Percentiles rank a stretch among this genome's conserved stretches.
These are phyloP conservation scores for Eruca vesicaria DNA, from an alignment of 441 rosid species.

Conservation along the genomic window DNA sequence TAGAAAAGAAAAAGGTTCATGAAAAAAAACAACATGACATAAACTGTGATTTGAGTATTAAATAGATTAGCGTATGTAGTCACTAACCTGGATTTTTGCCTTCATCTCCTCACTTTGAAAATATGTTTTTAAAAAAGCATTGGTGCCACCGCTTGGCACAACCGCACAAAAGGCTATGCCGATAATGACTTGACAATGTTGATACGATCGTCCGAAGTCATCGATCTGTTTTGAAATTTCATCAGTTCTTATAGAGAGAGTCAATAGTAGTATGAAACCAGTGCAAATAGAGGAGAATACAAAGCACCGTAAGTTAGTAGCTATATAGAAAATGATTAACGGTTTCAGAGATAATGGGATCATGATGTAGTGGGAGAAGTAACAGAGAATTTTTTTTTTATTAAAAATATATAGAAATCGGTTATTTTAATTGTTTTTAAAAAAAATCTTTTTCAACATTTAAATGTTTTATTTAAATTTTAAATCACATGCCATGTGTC, in stretches of 20 bases:
- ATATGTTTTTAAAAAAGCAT: not conserved
- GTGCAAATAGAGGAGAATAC: not conserved
- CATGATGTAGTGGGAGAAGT: too few species aligned
- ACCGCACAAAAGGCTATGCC: too few species aligned
- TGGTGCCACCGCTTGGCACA: not conserved
- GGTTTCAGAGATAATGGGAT: too few species aligned
- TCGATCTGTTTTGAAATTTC: too few species aligned
- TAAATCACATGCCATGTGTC: too few species aligned
- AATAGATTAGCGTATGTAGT: not conserved
- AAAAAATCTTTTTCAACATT: not conserved
- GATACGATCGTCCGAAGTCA: too few species aligned
- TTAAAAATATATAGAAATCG: too few species aligned
- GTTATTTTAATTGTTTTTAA: too few species aligned
- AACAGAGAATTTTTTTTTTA: too few species aligned
- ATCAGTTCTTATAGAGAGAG: not conserved
- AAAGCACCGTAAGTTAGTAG: not conserved
- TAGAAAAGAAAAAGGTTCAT: not conserved
- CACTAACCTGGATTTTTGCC: not conserved
- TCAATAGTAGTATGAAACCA: not conserved
- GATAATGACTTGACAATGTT: too few species aligned
- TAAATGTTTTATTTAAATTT: too few species aligned
- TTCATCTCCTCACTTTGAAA: not conserved
- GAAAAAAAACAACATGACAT: not conserved
- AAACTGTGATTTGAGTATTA: not conserved
- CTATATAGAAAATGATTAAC: not conserved